A percentile compares a stretch with the other conserved stretches of the same genome.
Evolutionary conservation across 306 rosid genomes (phyloP).

Genomic region (Fragaria vesca): DNA sequence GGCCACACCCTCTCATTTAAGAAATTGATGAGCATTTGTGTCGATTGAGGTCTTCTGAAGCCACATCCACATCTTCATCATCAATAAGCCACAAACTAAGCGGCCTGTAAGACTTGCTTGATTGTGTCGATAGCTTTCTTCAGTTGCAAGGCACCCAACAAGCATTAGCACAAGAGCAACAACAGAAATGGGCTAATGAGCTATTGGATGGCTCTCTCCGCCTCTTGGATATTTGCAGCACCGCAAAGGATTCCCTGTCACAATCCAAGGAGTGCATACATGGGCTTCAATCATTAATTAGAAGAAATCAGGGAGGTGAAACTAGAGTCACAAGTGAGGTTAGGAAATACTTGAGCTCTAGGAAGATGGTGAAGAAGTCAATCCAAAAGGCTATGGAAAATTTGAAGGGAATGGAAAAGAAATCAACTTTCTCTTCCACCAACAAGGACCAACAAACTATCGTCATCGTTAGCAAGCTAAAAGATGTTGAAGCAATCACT

Average conservation of each 20-base stretch:
- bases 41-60: slow-evolving; percentile 19
- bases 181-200: slow-evolving; percentile 28
- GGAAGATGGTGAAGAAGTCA: slow-evolving; percentile 29
- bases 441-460: not conserved
- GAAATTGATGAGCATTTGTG: slow-evolving; percentile 36
- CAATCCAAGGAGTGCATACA: slow-evolving; percentile 35
- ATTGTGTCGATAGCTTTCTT: slow-evolving; percentile 39
- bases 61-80: slow-evolving; percentile 22
- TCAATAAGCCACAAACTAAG: slow-evolving; percentile 26
- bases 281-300: slow-evolving; percentile 32
- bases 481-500: slow-evolving; percentile 29
- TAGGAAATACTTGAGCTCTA: slow-evolving; percentile 20
- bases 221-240: slow-evolving; percentile 29
- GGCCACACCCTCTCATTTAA: slow-evolving; percentile 36
- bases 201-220: slow-evolving; percentile 35
- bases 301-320: slow-evolving; percentile 28
- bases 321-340: slow-evolving; percentile 15
- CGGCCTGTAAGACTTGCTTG: slow-evolving; percentile 37
- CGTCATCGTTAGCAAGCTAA: slow-evolving; percentile 23
- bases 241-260: slow-evolving; percentile 32
- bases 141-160: slow-evolving; percentile 33
- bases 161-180: slow-evolving; percentile 27
- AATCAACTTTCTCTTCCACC: not conserved
- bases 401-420: not conserved
- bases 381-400: slow-evolving; percentile 3